Evolutionary conservation across 2,329 filamentous ascomycete genomes (phyloP), one percentile per base, ranked within the genome.

Genomic region (Monosporascus sp.): DNA sequence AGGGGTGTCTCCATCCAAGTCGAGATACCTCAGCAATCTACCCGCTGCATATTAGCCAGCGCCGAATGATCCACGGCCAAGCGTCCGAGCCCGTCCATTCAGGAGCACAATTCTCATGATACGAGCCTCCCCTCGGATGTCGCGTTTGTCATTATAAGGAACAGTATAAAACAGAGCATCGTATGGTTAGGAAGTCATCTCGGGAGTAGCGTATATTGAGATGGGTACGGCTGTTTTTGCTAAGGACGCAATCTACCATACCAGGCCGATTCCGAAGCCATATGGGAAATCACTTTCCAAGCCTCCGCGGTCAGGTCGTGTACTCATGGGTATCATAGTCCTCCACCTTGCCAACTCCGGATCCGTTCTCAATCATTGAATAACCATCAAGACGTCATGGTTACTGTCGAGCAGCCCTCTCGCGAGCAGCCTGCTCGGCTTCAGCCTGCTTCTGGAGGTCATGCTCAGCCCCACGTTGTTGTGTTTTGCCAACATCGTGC

Each of bases 401-500:
- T 47, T 59, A 56, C 37, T 58, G 54, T 41, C 63, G 53, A 41
- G 60, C 60, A 37, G 59, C 50, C 26, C 59, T 54, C 54, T 35
- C 31, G 31, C 63, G 53, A 41, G 60, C 60, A 37, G 59, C 50
- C 26, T 59, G 53, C 54, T 67, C 64, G 16, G 78, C 76, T 59
- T 82, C 78, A 0, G 76, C 81, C 77, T 89, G 77, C 81, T 90
- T 92, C 71, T 87, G 74, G 53, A 96, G 79, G 66, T 96, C 91
- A 38, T 80, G 74, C 80, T 96, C 91, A 1, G 87, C 91, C 49
- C 91, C 88, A 20, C 91, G 82, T 79, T 96, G 88, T 66, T 83
- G 79, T 20, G 88, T 89, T 85, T 94, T 96, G 59, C 91, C 92
- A 59, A 82, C 74, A 63, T 94, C 91, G 66, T 94, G 91, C 71